A percentile compares a stretch with the other conserved stretches of the same genome.
Evolutionary conservation across 805 yeast species (phyloP).

Genomic region (Saccharomycopsis malanga): DNA sequence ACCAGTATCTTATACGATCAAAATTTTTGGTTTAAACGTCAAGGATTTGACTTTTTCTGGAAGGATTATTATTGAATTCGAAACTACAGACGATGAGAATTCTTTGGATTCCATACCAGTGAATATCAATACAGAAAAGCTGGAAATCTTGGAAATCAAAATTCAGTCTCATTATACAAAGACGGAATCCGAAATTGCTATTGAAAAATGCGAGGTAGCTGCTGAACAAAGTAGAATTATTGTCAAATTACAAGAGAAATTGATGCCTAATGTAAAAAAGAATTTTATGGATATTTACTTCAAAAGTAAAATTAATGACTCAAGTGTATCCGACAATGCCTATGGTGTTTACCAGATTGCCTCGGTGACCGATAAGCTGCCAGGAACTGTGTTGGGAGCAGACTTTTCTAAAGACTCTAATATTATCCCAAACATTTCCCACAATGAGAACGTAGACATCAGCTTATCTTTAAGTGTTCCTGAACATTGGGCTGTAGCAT

Average conservation of each 20-base stretch:
- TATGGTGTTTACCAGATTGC: not conserved
- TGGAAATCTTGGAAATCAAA: not conserved
- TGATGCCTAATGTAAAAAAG: not conserved
- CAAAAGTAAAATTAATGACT: not conserved
- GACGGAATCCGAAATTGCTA: slow-evolving; percentile 6
- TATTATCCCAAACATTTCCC: not conserved
- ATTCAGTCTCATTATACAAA: slow-evolving; percentile 7
- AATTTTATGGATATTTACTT: not conserved
- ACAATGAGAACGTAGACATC: not conserved
- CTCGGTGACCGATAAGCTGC: not conserved
- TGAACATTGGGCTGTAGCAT: not conserved
- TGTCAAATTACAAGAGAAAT: slow-evolving; percentile 1
- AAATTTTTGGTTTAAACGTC: not conserved
- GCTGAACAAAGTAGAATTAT: not conserved
- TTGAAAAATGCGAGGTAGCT: not conserved
- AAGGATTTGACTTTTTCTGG: not conserved
- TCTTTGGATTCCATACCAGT: not conserved
- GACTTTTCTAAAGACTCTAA: not conserved
- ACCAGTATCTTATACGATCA: not conserved
- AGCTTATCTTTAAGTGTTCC: slow-evolving; percentile 2
- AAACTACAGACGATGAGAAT: not conserved
- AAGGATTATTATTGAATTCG: not conserved
- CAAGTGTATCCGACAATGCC: not conserved
- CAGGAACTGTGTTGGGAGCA: not conserved
- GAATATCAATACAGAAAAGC: not conserved